Conservation (phyloP, 2,329 filamentous ascomycete genomes). For the Cladosporium colombiae region DNA sequence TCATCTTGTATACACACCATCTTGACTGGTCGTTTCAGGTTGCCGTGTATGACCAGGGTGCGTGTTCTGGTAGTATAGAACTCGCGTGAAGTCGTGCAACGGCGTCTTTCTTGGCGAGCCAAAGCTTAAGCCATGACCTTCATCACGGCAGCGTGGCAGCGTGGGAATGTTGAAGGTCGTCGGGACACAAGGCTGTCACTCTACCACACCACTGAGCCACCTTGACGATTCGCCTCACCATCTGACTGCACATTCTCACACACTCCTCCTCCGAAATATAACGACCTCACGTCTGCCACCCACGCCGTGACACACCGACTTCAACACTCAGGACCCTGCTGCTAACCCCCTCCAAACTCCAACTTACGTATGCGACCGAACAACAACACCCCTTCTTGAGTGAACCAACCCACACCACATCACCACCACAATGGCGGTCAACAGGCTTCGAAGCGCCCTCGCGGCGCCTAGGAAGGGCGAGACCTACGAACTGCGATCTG, state of each 20-base stretch:
- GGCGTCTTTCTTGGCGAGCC: constrained; percentile 13
- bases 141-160: constrained; percentile 7
- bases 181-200: neutral
- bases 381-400: constrained; percentile 14
- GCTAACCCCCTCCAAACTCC: constrained; percentile 13
- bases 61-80: neutral
- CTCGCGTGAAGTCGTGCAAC: constrained; percentile 7
- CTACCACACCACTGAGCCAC: neutral
- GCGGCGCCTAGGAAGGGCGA: constrained; percentile 92
- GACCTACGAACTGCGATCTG: constrained; percentile 94
- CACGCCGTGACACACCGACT: neutral
- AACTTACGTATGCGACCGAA: constrained; percentile 18
- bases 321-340: constrained; percentile 6
- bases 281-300: neutral
- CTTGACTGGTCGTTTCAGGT: neutral
- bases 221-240: neutral
- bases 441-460: constrained; percentile 92
- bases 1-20: constrained; percentile 8
- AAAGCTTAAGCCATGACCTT: constrained; percentile 19
- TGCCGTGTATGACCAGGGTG: neutral
- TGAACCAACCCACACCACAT: neutral
- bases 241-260: neutral
- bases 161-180: constrained; percentile 14
- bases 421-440: constrained; percentile 74
- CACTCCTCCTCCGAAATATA: neutral